phyloP scores from a whole-genome alignment of 2,329 filamentous ascomycete species.

The Mollisia scopiformis region DNA sequence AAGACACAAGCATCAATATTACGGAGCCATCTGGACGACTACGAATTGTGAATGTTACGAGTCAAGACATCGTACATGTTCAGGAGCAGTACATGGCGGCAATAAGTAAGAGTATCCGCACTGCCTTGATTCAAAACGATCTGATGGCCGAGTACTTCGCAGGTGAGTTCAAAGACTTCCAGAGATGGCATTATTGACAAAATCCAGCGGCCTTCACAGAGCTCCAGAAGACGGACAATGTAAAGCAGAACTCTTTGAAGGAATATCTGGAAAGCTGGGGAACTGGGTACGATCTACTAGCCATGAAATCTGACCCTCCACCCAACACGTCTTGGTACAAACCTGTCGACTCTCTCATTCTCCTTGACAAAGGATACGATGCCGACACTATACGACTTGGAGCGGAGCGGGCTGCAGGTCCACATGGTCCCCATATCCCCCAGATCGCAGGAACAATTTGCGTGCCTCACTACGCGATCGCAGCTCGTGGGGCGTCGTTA shows the following conservation, averaged over 20 bases:
- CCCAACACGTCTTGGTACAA: slow-evolving; percentile 5
- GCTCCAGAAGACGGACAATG: not conserved
- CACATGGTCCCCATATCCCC: not conserved
- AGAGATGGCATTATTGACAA: not conserved
- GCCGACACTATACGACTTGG: not conserved
- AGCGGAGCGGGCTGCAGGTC: slow-evolving; percentile 1
- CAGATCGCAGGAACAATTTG: not conserved
- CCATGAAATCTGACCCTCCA: not conserved
- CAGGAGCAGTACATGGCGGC: slow-evolving; percentile 1
- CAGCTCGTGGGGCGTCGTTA: slow-evolving; percentile 15
- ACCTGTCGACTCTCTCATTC: slow-evolving; percentile 1
- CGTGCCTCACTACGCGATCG: slow-evolving; percentile 1
- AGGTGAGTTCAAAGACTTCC: not conserved
- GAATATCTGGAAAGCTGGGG: not conserved
- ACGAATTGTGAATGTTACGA: slow-evolving; percentile 14
- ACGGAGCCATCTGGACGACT: slow-evolving; percentile 5
- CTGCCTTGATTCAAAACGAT: not conserved
- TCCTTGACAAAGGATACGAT: slow-evolving; percentile 7
- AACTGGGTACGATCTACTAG: not conserved
- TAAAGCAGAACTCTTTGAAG: not conserved
- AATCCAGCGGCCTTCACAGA: not conserved
- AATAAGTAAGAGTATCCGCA: not conserved
- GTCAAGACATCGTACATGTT: slow-evolving; percentile 7
- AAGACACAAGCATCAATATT: not conserved
- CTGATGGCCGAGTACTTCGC: not conserved